phyloP scores from a whole-genome alignment of 2,329 filamentous ascomycete genomes.

The Helotiales sp. region DNA sequence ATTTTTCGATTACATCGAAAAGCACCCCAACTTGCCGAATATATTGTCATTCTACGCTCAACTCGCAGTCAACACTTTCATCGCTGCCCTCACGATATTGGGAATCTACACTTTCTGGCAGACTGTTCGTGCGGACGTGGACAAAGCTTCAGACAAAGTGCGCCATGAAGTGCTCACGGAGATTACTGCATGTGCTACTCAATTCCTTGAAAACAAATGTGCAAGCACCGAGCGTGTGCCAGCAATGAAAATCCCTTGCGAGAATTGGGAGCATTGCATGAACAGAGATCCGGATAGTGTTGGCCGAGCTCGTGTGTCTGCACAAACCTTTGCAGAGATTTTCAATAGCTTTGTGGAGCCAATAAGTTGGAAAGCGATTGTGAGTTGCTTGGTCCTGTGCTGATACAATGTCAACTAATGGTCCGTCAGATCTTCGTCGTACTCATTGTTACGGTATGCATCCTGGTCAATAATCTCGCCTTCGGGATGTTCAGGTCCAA shows the following conservation, averaged over 20 bases:
- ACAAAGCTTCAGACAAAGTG: constrained; percentile 54
- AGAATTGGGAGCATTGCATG: constrained; percentile 87
- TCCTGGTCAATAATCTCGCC: constrained; percentile 52
- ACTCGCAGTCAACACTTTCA: constrained; percentile 50
- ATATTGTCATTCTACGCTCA: constrained; percentile 68
- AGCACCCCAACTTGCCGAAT: constrained; percentile 63
- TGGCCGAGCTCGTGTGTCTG: constrained; percentile 77
- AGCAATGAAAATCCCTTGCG: constrained; percentile 71
- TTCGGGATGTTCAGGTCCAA: constrained; percentile 39
- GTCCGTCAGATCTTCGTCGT: constrained; percentile 50
- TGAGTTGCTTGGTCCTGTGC: constrained; percentile 38
- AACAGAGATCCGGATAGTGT: constrained; percentile 75
- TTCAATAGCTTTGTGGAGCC: constrained; percentile 92
- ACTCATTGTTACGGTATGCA: constrained; percentile 47
- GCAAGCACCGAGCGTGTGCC: constrained; percentile 65
- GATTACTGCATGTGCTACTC: constrained; percentile 76
- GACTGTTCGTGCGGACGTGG: constrained; percentile 33
- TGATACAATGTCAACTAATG: neutral
- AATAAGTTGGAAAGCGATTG: constrained; percentile 82
- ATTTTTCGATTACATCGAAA: constrained; percentile 62
- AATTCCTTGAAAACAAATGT: constrained; percentile 79
- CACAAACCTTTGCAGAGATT: constrained; percentile 86
- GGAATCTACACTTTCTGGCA: constrained; percentile 33
- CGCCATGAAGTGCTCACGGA: constrained; percentile 70
- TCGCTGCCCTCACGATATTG: constrained; percentile 45